These are phyloP conservation scores for Solanum sitiens DNA, from an alignment of 257 asterid species.

Conservation along the genomic window DNA sequence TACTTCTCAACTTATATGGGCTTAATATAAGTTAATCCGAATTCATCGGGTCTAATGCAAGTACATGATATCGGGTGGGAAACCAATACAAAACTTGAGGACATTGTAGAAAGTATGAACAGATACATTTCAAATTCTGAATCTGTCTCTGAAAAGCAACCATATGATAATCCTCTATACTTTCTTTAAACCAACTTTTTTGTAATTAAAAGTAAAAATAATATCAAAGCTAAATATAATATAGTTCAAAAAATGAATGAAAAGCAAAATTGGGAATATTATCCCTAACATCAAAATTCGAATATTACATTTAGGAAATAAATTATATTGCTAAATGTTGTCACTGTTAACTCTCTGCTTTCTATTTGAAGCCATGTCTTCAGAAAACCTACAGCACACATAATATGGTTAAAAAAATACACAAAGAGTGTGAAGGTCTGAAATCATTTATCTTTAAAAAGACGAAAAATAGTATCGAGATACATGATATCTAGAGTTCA, in stretches of 20 bases:
- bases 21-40: not conserved
- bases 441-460: not conserved
- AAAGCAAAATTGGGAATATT: not conserved
- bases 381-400: conserved; percentile 24
- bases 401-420: not conserved
- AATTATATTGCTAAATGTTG: not conserved
- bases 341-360: conserved; percentile 20
- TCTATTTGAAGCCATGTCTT: conserved; percentile 20
- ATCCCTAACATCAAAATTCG: not conserved
- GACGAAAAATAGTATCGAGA: not conserved
- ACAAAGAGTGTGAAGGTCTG: not conserved
- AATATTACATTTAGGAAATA: not conserved
- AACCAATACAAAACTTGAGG: not conserved
- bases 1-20: not conserved
- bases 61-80: not conserved
- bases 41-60: not conserved
- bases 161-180: not conserved
- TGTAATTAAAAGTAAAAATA: not conserved
- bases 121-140: rapidly evolving
- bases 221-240: not conserved
- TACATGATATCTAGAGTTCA: not conserved
- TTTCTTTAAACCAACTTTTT: not conserved
- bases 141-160: not conserved
- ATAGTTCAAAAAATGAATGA: not conserved
- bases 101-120: not conserved